phyloP scores from a whole-genome alignment of 1,284 basidiomycete species.

The Singerocomus rubriflavus region DNA sequence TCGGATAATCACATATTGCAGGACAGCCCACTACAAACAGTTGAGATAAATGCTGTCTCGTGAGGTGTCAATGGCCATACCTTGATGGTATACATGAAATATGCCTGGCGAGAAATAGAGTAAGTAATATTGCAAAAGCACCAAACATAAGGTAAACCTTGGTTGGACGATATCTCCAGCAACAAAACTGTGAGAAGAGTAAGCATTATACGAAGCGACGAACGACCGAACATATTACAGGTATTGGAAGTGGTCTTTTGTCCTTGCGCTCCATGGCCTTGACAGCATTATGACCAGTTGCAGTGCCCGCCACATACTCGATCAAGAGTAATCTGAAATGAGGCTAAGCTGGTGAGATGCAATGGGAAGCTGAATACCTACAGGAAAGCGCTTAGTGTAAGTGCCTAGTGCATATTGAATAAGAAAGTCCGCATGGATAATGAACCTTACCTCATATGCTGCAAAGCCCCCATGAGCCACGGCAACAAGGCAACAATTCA shows the following conservation, averaged over 20 bases:
- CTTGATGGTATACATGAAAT: conserved; percentile 88
- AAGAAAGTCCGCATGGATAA: conserved; percentile 30
- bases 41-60: neutral
- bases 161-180: conserved; percentile 75
- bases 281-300: conserved; percentile 55
- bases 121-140: neutral
- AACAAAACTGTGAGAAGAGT: conserved; percentile 52
- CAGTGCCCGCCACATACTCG: conserved; percentile 77
- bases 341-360: conserved; percentile 8
- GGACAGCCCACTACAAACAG: conserved; percentile 60
- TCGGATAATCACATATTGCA: conserved; percentile 82
- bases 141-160: conserved; percentile 47
- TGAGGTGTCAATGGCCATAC: conserved; percentile 35
- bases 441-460: conserved; percentile 38
- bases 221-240: conserved; percentile 39
- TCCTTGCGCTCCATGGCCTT: conserved; percentile 76
- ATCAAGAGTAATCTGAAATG: conserved; percentile 68
- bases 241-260: conserved; percentile 71
- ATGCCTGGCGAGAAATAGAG: conserved; percentile 45
- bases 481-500: neutral
- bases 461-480: conserved; percentile 9
- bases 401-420: conserved; percentile 45
- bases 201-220: neutral
- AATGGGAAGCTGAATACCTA: conserved; percentile 38
- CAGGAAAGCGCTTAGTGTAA: conserved; percentile 79